Percentiles rank a stretch among this genome's conserved stretches.
phyloP scores from a whole-genome alignment of 2,329 filamentous ascomycete genomes.

The Penicillium sclerotigenum region DNA sequence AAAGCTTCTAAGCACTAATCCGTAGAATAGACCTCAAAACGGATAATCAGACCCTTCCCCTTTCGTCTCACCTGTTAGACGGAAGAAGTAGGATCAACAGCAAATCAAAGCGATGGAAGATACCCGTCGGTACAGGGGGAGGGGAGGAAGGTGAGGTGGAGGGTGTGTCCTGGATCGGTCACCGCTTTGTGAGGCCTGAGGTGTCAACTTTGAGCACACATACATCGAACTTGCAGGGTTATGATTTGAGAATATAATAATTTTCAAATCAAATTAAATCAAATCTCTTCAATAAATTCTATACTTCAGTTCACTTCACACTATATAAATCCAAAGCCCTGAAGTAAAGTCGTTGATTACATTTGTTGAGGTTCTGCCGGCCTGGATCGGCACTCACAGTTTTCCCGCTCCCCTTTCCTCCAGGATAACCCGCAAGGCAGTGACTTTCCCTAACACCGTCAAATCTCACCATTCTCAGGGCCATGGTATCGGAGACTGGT shows the following conservation, averaged over 20 bases:
- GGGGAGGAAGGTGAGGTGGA: not conserved
- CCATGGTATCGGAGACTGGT: conserved; percentile 23
- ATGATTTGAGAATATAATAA: not conserved
- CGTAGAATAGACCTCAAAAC: not conserved
- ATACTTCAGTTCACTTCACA: not conserved
- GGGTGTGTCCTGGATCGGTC: not conserved
- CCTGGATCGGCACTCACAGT: conserved; percentile 24
- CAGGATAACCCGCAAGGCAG: conserved; percentile 16
- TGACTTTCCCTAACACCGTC: conserved; percentile 14
- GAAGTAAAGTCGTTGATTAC: not conserved
- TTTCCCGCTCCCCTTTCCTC: conserved; percentile 30
- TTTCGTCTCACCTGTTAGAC: not conserved
- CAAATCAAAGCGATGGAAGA: not conserved
- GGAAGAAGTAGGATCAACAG: not conserved
- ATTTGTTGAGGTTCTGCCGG: conserved; percentile 20
- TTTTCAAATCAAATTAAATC: not conserved
- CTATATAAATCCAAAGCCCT: too few relatives aligned
- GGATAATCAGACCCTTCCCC: not conserved
- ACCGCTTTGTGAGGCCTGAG: conserved; percentile 11
- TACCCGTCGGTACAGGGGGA: too few relatives aligned
- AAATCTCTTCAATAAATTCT: not conserved
- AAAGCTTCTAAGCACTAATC: not conserved
- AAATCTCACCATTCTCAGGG: conserved; percentile 10
- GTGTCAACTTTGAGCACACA: not conserved
- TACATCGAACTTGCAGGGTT: not conserved